Percentiles rank a stretch among this genome's conserved stretches.
phyloP scores from a whole-genome alignment of 1,139 yeast species.

The Torulaspora pretoriensis region DNA sequence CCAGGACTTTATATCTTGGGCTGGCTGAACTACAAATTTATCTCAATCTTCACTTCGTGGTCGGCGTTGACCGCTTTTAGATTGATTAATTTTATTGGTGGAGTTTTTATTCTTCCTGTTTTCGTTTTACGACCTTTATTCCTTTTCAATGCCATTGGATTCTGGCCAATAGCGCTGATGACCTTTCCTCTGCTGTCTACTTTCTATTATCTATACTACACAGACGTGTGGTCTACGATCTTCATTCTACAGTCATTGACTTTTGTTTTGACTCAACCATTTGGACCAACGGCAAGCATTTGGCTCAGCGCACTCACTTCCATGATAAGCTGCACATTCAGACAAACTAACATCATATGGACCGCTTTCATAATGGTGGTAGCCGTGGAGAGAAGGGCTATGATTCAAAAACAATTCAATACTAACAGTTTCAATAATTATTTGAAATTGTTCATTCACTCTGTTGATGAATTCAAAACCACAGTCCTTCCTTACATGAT shows the following conservation, averaged over 20 bases:
- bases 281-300: constrained; percentile 35
- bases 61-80: constrained; percentile 47
- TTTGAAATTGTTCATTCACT: constrained; percentile 37
- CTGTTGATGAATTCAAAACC: constrained; percentile 36
- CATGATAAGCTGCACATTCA: constrained; percentile 59
- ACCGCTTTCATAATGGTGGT: constrained; percentile 56
- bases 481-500: constrained; percentile 49
- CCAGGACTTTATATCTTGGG: constrained; percentile 85
- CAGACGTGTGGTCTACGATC: constrained; percentile 89
- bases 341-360: constrained; percentile 95
- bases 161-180: constrained; percentile 48
- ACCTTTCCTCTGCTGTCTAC: constrained; percentile 69
- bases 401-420: constrained; percentile 40
- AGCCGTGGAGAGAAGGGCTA: constrained; percentile 49
- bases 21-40: constrained; percentile 40
- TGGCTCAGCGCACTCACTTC: constrained; percentile 46
- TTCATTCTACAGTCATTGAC: constrained; percentile 52
- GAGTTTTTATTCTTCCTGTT: constrained; percentile 50
- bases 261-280: constrained; percentile 38
- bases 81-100: constrained; percentile 61
- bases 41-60: constrained; percentile 32
- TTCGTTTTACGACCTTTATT: constrained; percentile 38
- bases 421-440: constrained; percentile 38
- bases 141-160: constrained; percentile 41
- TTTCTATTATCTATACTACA: constrained; percentile 75